Conservation (phyloP, 1,284 basidiomycete species). For the Ganoderma boninense region DNA sequence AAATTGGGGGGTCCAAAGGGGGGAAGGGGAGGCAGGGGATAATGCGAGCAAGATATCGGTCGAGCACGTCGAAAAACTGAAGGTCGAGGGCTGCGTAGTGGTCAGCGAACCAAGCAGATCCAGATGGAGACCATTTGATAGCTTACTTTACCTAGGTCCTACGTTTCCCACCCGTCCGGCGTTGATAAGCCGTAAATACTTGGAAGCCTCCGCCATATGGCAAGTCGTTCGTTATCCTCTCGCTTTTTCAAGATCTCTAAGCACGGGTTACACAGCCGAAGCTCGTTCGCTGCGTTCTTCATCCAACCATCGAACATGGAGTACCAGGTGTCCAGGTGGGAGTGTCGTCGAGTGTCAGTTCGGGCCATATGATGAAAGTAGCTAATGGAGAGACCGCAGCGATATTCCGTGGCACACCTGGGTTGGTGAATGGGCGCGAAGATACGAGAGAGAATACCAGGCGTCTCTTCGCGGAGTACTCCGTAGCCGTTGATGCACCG, state of each 20-base stretch:
- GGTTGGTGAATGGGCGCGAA: not conserved
- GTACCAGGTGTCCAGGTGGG: not conserved
- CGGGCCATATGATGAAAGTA: not conserved
- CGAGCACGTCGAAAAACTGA: too few relatives aligned
- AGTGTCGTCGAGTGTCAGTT: not conserved
- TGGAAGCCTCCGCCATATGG: not conserved
- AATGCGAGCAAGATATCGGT: too few relatives aligned
- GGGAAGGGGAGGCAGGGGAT: too few relatives aligned
- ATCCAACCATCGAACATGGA: not conserved
- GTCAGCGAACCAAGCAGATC: not conserved
- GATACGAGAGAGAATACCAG: not conserved
- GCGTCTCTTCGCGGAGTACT: not conserved
- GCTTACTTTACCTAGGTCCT: not conserved
- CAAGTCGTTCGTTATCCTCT: not conserved
- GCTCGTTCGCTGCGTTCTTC: not conserved
- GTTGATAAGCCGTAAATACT: not conserved
- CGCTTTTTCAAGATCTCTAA: not conserved
- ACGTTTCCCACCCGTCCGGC: not conserved
- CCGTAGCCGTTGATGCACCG: conserved; percentile 4
- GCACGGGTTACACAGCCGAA: not conserved
- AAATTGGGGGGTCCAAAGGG: too few relatives aligned
- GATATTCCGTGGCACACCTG: not conserved
- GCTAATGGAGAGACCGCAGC: not conserved
- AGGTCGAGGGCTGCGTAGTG: not conserved
- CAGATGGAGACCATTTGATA: not conserved